phyloP scores from a whole-genome alignment of 2,329 filamentous ascomycete genomes.

The Claviceps maximensis region DNA sequence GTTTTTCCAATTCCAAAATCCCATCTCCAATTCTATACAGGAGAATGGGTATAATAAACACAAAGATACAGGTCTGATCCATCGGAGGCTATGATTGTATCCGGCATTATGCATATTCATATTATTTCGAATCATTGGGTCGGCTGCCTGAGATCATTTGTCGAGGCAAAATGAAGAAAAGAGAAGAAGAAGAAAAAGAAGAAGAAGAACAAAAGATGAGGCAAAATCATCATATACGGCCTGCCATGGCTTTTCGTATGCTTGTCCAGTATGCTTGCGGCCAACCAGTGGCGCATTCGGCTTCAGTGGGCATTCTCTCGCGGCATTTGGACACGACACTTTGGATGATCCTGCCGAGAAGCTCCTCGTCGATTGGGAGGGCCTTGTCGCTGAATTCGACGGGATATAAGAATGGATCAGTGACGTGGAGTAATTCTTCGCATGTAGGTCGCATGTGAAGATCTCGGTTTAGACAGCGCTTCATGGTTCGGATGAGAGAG shows the following conservation, averaged over 20 bases:
- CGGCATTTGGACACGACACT: conserved; percentile 47
- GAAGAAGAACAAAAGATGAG: background rate
- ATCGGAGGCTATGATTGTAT: background rate
- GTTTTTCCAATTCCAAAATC: background rate
- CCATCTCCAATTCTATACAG: background rate
- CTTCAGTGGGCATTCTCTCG: conserved; percentile 44
- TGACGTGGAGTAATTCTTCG: conserved; percentile 43
- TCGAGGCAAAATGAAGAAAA: background rate
- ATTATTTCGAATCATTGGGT: background rate
- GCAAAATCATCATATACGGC: conserved; percentile 13
- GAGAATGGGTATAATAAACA: background rate
- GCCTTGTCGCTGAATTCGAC: conserved; percentile 40
- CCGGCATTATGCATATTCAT: background rate
- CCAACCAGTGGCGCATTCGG: conserved; percentile 42
- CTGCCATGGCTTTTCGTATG: conserved; percentile 36
- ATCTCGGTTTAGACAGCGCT: conserved; percentile 48
- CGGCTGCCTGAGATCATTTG: background rate
- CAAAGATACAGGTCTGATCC: background rate
- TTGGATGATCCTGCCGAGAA: conserved; percentile 48
- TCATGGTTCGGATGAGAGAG: conserved; percentile 47
- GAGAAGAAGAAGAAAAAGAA: conserved; percentile 13
- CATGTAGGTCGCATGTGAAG: conserved; percentile 50
- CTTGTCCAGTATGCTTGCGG: conserved; percentile 49
- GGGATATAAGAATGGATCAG: conserved; percentile 52
- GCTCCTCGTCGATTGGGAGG: conserved; percentile 48